phyloP scores from a whole-genome alignment of 1,284 basidiomycete genomes.

The Pascua guehoae region DNA sequence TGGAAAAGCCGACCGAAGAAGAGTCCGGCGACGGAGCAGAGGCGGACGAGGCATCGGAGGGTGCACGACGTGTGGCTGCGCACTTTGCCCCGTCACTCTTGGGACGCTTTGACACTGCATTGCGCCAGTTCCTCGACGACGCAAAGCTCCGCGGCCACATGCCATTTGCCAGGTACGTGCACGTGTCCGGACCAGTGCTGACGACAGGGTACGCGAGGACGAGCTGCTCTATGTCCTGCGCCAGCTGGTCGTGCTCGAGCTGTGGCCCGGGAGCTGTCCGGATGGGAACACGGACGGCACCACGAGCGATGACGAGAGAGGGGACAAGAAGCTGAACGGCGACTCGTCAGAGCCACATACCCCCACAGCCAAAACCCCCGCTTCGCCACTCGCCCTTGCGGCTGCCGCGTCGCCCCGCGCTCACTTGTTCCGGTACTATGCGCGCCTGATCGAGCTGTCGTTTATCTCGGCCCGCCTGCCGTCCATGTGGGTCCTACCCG shows the following conservation, averaged over 20 bases:
- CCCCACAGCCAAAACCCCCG: not conserved
- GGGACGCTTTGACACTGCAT: constrained; percentile 63
- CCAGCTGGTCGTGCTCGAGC: constrained; percentile 63
- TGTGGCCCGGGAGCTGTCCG: constrained; percentile 62
- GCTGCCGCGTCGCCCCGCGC: constrained; percentile 64
- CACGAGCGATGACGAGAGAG: not conserved
- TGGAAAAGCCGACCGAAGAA: not conserved
- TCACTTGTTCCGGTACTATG: constrained; percentile 81
- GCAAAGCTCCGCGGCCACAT: constrained; percentile 72
- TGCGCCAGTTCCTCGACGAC: constrained; percentile 76
- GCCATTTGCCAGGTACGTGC: constrained; percentile 71
- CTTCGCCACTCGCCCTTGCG: constrained; percentile 45
- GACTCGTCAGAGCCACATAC: no score
- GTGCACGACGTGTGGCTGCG: constrained; percentile 1
- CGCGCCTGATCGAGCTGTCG: constrained; percentile 69
- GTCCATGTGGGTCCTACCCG: constrained; percentile 59
- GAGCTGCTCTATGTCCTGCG: constrained; percentile 80
- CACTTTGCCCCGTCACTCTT: constrained; percentile 54
- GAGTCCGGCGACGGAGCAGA: not conserved
- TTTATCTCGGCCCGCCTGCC: constrained; percentile 64
- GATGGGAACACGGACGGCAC: constrained; percentile 25
- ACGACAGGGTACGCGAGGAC: constrained; percentile 71
- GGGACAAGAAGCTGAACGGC: not conserved
- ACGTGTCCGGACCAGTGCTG: constrained; percentile 4
- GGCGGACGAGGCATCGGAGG: not conserved